Percentiles rank a stretch among this genome's conserved stretches.
These are phyloP conservation scores for Exophiala dermatitidis DNA, from an alignment of 2,329 filamentous ascomycete species.

Conservation along the genomic window DNA sequence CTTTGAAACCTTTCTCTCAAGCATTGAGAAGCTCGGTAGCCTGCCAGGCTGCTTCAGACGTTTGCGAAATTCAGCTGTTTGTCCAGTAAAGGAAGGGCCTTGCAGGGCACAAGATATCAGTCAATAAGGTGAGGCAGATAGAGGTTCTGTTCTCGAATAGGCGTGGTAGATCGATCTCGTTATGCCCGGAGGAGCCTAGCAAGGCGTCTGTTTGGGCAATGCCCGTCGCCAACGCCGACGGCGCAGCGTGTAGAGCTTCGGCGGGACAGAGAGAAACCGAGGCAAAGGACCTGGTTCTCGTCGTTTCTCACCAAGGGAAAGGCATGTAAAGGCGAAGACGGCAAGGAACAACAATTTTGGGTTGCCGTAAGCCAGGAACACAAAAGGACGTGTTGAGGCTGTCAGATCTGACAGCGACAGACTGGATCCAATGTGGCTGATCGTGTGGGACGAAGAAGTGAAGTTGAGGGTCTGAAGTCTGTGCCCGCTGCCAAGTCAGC, in stretches of 20 bases:
- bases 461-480: too few relatives aligned
- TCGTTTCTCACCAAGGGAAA: too few relatives aligned
- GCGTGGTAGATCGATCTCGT: background rate
- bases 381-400: constrained; percentile 3
- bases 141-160: constrained; percentile 6
- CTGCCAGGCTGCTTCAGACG: constrained; percentile 9
- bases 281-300: too few relatives aligned
- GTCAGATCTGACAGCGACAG: background rate
- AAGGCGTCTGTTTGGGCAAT: constrained; percentile 11
- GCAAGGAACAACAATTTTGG: background rate
- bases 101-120: constrained; percentile 6
- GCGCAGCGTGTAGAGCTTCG: background rate
- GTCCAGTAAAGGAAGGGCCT: constrained; percentile 2
- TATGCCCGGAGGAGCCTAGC: constrained; percentile 1
- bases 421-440: background rate
- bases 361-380: background rate
- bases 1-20: constrained; percentile 15
- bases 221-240: constrained; percentile 10
- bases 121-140: constrained; percentile 6
- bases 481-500: background rate
- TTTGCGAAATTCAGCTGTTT: constrained; percentile 11
- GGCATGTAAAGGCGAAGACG: background rate
- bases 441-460: background rate
- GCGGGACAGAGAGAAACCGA: too few relatives aligned
- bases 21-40: background rate